Conservation (phyloP, 2,329 filamentous ascomycete genomes). For the Fusarium globosum region DNA sequence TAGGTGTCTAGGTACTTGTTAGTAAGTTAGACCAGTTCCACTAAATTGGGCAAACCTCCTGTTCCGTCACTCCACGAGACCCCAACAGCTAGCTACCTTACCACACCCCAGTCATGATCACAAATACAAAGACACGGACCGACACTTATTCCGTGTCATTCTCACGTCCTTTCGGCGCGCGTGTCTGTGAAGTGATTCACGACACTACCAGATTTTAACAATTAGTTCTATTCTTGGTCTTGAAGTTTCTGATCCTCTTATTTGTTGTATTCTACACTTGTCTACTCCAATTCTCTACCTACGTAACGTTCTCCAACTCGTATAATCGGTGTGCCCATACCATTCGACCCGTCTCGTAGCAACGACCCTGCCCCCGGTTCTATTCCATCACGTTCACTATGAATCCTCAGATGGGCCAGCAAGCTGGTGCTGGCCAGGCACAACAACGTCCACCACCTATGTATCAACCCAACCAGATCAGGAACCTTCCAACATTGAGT, state of each 20-base stretch:
- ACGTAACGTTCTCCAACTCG: not conserved
- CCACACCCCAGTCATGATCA: not conserved
- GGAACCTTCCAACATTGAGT: slow-evolving; percentile 60
- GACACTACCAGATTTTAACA: slow-evolving; percentile 14
- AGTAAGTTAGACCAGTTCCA: slow-evolving; percentile 21
- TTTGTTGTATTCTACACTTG: not conserved
- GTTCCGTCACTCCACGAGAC: slow-evolving; percentile 20
- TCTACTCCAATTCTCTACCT: not conserved
- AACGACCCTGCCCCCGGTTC: not conserved
- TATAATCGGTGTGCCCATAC: not conserved
- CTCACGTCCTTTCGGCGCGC: slow-evolving; percentile 12
- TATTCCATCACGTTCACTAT: slow-evolving; percentile 18
- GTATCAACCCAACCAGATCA: slow-evolving; percentile 65
- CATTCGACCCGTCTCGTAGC: not conserved
- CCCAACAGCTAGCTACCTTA: not conserved
- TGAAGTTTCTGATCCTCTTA: not conserved
- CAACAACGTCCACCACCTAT: slow-evolving; percentile 52
- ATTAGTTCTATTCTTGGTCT: slow-evolving; percentile 7
- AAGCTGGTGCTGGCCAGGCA: slow-evolving; percentile 37
- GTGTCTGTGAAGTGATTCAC: slow-evolving; percentile 22
- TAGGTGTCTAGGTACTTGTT: not conserved
- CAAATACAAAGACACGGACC: slow-evolving; percentile 4
- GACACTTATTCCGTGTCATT: slow-evolving; percentile 21
- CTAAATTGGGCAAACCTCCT: slow-evolving; percentile 18
- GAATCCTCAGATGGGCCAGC: slow-evolving; percentile 44